Base-by-base conservation (phyloP, 2,329 filamentous ascomycete species). In the Paraphaeosphaeria minitans region DNA sequence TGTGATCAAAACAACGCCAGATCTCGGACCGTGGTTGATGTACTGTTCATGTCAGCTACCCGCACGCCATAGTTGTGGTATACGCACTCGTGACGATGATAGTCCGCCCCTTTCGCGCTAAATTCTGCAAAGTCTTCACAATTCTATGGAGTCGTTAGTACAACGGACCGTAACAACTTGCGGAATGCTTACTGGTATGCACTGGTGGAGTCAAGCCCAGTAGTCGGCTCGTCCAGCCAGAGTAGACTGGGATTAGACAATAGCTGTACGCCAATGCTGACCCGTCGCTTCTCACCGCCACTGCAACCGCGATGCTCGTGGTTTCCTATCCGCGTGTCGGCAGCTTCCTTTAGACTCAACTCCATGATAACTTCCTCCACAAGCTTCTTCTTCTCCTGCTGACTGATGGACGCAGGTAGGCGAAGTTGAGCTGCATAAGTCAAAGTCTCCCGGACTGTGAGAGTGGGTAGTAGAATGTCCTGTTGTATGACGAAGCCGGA, bases 1-100 rank as follows among this genome's bases (percentile, higher is more conserved):
- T 80, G 58, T 87, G 86, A 72, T 93, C 90, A 68, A 93, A 91
- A 16, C 92, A 81, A 33, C 85, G 83, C 89, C 90, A 93, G 14
- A 93, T 93, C 71, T 93, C 90, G 0, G 89, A 92, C 21, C 90
- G 83, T 21, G 90, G 90, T 62, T 92, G 89, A 71, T 93, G 90
- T 37, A 93, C 64, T 59, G 16, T 14, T 12, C n/a, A 7, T 9
- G 16, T 61, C 31, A 59, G 49, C 13, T n/a, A 31, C 4, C 4
- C 33, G 4, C 35, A 42, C 41, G 31, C 37, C 10, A 16, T 10
- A 12, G 4, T 9, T 7, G 0, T 46, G 22, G 29, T 19, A 6
- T 1, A 41, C 61, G 47, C 56, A 71, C 65, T 90, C 0, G 89
- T 92, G 0, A 87, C 88, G 14, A 93, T 84, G 55, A 93, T 82